phyloP scores from a whole-genome alignment of 768 basidiomycete genomes.

The Amanita phalloides region DNA sequence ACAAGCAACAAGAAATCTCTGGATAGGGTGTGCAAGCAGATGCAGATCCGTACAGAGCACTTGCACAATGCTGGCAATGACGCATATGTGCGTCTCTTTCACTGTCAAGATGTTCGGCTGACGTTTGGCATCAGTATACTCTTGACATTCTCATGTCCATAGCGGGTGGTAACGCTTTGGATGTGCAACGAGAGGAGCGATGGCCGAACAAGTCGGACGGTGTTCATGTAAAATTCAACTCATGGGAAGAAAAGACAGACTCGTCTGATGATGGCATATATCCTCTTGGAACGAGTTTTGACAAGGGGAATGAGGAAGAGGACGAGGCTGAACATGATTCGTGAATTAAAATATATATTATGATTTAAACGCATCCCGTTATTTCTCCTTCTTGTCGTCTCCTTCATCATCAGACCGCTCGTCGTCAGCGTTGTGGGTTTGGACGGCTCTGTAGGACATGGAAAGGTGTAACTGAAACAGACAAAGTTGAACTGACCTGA shows the following conservation, averaged over 20 bases:
- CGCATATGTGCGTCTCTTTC: constrained; percentile 48
- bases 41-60: constrained; percentile 43
- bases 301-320: background rate
- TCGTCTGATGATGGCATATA: constrained; percentile 24
- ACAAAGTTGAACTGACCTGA: constrained; percentile 38
- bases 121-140: constrained; percentile 42
- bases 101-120: background rate
- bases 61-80: constrained; percentile 86
- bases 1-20: constrained; percentile 42
- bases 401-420: constrained; percentile 76
- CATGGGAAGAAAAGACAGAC: constrained; percentile 49
- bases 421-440: constrained; percentile 40
- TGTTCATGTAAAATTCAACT: constrained; percentile 46
- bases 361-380: background rate
- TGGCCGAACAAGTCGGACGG: constrained; percentile 59
- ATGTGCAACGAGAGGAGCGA: constrained; percentile 65
- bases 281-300: background rate
- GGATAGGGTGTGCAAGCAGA: constrained; percentile 48
- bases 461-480: constrained; percentile 9
- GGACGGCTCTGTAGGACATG: constrained; percentile 36
- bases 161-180: constrained; percentile 65
- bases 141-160: constrained; percentile 55
- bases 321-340: background rate
- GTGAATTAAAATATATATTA: background rate
- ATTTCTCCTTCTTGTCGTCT: constrained; percentile 26